Percentiles rank a stretch among this genome's conserved stretches.
Conservation (phyloP, 2,329 filamentous ascomycete species). For the Monilinia polystroma region DNA sequence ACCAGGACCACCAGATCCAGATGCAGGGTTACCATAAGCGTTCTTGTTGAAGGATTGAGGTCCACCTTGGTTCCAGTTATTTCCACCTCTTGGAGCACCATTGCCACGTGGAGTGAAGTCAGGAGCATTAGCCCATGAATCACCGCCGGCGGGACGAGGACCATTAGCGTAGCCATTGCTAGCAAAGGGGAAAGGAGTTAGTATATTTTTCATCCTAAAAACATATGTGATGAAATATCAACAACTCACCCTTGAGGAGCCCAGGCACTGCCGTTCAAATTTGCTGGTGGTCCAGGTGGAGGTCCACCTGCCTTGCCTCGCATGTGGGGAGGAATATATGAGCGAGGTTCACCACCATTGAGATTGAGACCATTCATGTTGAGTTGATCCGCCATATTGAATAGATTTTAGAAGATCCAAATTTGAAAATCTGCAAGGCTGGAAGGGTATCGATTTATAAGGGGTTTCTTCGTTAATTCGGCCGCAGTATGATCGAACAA, state of each 20-base stretch:
- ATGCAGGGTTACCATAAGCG: slow-evolving; percentile 50
- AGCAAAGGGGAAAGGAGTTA: slow-evolving; percentile 40
- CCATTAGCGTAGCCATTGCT: slow-evolving; percentile 49
- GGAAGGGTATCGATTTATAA: slow-evolving; percentile 10
- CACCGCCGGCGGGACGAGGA: slow-evolving; percentile 35
- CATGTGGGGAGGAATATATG: slow-evolving; percentile 86
- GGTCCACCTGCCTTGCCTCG: slow-evolving; percentile 54
- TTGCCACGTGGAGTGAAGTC: slow-evolving; percentile 42
- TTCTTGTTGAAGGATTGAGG: slow-evolving; percentile 51
- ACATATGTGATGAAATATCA: background rate
- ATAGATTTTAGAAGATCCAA: slow-evolving; percentile 25
- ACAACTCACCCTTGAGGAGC: slow-evolving; percentile 52
- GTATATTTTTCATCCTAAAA: background rate
- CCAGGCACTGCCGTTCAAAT: slow-evolving; percentile 65
- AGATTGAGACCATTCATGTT: slow-evolving; percentile 77
- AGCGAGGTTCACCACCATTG: slow-evolving; percentile 55
- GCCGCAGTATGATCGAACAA: slow-evolving; percentile 25
- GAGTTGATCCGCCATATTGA: slow-evolving; percentile 77
- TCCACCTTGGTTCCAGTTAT: slow-evolving; percentile 41
- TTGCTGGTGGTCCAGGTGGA: slow-evolving; percentile 30
- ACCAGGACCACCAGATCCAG: slow-evolving; percentile 37
- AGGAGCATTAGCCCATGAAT: slow-evolving; percentile 41
- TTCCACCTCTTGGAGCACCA: slow-evolving; percentile 40
- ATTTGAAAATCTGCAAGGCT: slow-evolving; percentile 26
- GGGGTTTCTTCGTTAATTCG: slow-evolving; percentile 17